Percentiles rank a stretch among this genome's conserved stretches.
These are phyloP conservation scores for Chaetomium sp. DNA, from an alignment of 2,329 filamentous ascomycete species.

Conservation along the genomic window DNA sequence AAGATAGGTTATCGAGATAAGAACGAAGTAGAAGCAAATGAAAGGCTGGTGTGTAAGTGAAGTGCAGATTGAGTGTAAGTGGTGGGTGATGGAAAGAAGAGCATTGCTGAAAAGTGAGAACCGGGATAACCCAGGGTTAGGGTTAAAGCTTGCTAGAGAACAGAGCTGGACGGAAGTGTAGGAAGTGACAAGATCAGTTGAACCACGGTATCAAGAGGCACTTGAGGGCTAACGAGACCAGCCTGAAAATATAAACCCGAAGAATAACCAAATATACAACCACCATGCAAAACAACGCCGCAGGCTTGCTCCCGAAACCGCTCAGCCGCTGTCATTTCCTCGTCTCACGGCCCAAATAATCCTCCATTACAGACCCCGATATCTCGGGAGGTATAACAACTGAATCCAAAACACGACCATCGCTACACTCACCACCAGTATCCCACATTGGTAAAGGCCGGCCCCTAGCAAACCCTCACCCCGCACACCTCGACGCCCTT, in stretches of 20 bases:
- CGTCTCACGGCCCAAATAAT: not conserved
- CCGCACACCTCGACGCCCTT: conserved; percentile 76
- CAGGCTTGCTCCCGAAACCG: conserved; percentile 21
- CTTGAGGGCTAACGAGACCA: not conserved
- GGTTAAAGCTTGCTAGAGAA: not conserved
- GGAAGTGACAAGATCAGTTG: too few relatives aligned
- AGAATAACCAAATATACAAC: not conserved
- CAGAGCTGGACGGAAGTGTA: not conserved
- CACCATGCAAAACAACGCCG: not conserved
- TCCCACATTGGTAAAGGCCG: not conserved
- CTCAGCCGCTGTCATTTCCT: not conserved
- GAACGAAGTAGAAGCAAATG: not conserved
- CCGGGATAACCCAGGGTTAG: not conserved
- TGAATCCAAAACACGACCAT: not conserved
- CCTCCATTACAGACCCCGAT: not conserved
- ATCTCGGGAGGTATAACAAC: not conserved
- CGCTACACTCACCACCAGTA: not conserved
- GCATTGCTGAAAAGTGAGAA: not conserved
- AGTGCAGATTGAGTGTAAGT: not conserved
- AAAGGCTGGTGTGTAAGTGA: too few relatives aligned
- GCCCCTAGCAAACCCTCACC: conserved; percentile 64
- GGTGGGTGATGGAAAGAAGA: not conserved
- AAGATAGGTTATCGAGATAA: not conserved
- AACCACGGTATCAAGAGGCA: too few relatives aligned
- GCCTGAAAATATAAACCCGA: not conserved